Evolutionary conservation across 306 rosid species (phyloP).

Genomic region (Cucurbita argyrosperma): DNA sequence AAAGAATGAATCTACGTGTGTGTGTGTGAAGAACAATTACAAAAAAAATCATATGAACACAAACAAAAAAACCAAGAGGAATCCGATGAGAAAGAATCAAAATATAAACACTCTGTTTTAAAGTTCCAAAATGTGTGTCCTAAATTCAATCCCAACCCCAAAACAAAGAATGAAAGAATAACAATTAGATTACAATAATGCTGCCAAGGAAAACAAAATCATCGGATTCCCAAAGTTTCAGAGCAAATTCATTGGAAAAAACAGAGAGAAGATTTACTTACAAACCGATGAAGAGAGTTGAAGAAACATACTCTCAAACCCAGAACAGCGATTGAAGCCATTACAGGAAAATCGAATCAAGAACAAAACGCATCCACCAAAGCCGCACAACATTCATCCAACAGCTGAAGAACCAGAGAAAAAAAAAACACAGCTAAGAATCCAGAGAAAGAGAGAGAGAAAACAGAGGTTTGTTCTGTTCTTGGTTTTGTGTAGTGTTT

Average conservation of each 20-base stretch:
- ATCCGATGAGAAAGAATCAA: conserved; percentile 74
- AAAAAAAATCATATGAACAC: background rate
- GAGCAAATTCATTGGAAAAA: conserved; percentile 35
- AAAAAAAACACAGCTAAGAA: background rate
- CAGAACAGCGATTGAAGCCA: conserved; percentile 46
- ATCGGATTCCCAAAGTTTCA: conserved; percentile 94
- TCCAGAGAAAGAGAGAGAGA: background rate
- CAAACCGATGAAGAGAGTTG: conserved; percentile 19
- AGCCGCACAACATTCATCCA: conserved; percentile 10
- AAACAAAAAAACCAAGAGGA: conserved; percentile 19
- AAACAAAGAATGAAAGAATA: conserved; percentile 71
- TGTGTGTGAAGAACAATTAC: background rate
- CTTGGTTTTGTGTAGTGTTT: background rate
- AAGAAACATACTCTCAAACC: conserved; percentile 57
- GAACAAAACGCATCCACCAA: conserved; percentile 15
- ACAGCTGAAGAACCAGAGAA: conserved; percentile 1
- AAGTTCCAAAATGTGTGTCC: conserved; percentile 25
- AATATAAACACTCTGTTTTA: background rate
- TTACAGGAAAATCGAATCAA: conserved; percentile 33
- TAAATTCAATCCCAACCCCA: conserved; percentile 37
- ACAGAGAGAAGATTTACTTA: conserved; percentile 17
- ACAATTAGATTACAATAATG: conserved; percentile 8
- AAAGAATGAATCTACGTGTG: background rate
- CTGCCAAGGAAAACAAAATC: conserved; percentile 50
- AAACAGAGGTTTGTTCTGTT: too few relatives aligned